Evolutionary conservation across 352 stramenopile species (phyloP).

Genomic region (Phytophthora quininea): DNA sequence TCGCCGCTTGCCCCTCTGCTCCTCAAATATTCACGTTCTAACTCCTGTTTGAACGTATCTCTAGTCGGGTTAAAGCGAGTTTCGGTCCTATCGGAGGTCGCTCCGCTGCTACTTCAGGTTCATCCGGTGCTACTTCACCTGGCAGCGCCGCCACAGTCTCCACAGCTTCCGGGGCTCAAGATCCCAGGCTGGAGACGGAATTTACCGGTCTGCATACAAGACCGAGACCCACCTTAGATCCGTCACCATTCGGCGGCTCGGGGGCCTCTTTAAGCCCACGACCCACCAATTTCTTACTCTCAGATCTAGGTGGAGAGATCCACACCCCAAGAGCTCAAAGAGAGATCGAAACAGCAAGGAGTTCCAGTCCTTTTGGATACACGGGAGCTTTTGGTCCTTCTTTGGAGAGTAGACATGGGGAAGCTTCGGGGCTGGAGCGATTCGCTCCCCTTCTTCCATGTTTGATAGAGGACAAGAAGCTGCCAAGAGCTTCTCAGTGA

Average conservation of each 20-base stretch:
- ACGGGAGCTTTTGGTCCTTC: constrained; percentile 31
- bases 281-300: constrained; percentile 48
- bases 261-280: constrained; percentile 17
- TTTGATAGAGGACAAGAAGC: constrained; percentile 34
- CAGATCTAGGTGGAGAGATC: constrained; percentile 65
- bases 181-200: constrained; percentile 25
- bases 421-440: constrained; percentile 27
- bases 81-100: constrained; percentile 56
- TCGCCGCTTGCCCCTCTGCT: neutral
- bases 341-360: constrained; percentile 15
- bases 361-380: constrained; percentile 39
- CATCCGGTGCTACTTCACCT: neutral
- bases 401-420: constrained; percentile 16
- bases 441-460: constrained; percentile 35
- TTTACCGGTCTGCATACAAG: constrained; percentile 30
- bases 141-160: constrained; percentile 2
- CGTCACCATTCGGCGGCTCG: constrained; percentile 30
- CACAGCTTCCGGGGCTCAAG: constrained; percentile 7
- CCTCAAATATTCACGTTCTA: constrained; percentile 9
- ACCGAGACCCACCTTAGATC: constrained; percentile 26
- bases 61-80: constrained; percentile 38
- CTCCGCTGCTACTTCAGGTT: constrained; percentile 8
- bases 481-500: constrained; percentile 27
- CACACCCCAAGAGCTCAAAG: constrained; percentile 36
- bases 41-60: neutral